Evolutionary conservation across 1,284 basidiomycete genomes (phyloP).

Genomic region (Ganoderma meredithae): DNA sequence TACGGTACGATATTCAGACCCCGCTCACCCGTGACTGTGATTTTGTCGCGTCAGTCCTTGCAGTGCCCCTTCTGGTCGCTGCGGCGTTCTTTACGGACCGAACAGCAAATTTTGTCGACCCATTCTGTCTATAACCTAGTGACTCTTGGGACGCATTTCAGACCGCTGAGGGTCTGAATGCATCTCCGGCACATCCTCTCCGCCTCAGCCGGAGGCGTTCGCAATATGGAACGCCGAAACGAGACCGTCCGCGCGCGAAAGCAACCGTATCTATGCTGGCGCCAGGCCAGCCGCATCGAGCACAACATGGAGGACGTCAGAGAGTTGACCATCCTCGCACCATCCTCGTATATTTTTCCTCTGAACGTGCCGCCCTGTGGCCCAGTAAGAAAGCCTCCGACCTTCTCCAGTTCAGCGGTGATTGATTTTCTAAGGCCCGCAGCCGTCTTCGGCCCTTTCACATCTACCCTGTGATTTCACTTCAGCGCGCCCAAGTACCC

Average conservation of each 20-base stretch:
- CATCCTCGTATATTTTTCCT: background rate
- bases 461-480: constrained; percentile 12
- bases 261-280: background rate
- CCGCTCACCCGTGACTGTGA: constrained; percentile 1
- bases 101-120: background rate
- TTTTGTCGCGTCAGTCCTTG: background rate
- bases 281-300: background rate
- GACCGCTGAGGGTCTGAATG: background rate
- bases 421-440: constrained; percentile 17
- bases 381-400: constrained; percentile 21
- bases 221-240: background rate
- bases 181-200: background rate
- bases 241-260: background rate
- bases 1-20: constrained; percentile 1
- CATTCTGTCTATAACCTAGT: background rate
- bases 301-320: background rate
- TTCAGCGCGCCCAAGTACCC: background rate
- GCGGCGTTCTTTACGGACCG: background rate
- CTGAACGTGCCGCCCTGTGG: constrained; percentile 19
- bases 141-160: background rate
- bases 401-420: constrained; percentile 14
- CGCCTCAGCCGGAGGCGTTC: background rate
- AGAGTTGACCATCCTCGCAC: background rate
- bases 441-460: constrained; percentile 17
- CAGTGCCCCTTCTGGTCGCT: background rate